Evolutionary conservation across 495 filamentous ascomycete species (phyloP), one percentile per base, ranked within the genome.

Genomic region (Aspergillus sclerotioniger): DNA sequence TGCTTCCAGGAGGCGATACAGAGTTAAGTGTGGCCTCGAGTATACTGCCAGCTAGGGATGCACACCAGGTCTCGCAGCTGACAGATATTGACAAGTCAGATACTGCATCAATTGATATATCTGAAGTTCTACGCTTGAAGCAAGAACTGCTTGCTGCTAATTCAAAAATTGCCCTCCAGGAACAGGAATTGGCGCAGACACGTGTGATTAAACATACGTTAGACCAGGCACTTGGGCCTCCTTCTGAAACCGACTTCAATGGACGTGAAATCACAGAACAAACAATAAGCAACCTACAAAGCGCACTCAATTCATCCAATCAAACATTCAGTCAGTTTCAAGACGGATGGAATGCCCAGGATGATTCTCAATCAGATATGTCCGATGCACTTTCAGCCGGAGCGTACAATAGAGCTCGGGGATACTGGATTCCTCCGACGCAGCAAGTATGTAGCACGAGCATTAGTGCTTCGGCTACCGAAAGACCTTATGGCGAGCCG

Each of bases 121-220:
- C 67, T 8, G 84, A 87, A 57, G 64, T 87, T 47, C 62, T 75
- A 58, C 82, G 82, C 41, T 79, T 95, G 47, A 83, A 84, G 59
- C 76, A 82, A 53, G 88, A 98, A 71, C 81, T 98, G 13, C 84
- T 88, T 54, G 84, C 82, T 60, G 91, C 92, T 20, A 88, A 90
- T 61, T 84, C 82, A 63, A 88, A 86, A 60, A 92, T 98, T 69
- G 87, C 85, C 54, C 80, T 85, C 16, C 88, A 96, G 71, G 90
- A 91, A 59, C 84, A 92, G 56, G 91, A 97, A 70, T 81, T 97
- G 54, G 80, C 87, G 25, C 88, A 93, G 57, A 88, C 80, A 9
- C 90, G 90, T 44, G 84, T 84, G 65, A 85, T 84, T 47, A 89
- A 87, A 67, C 87, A 90, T 65, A 91, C 87, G 13, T 60, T 91